Percentiles rank a stretch among this genome's conserved stretches.
Evolutionary conservation across 2,329 filamentous ascomycete genomes (phyloP).

Genomic region (Cercospora beticola): DNA sequence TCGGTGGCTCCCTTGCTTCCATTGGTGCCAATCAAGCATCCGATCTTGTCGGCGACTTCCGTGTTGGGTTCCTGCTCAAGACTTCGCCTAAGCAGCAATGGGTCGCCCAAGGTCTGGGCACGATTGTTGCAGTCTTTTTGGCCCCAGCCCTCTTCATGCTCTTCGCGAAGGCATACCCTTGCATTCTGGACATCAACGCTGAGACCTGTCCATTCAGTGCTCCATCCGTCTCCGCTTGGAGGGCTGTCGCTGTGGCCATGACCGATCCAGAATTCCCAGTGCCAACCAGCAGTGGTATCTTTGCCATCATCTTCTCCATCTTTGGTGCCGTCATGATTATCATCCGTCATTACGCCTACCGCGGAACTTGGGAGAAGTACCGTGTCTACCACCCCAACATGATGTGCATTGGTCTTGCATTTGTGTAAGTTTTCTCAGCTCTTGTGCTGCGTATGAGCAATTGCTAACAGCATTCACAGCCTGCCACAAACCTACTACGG

Average conservation of each 20-base stretch:
- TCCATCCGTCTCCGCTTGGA: conserved; percentile 66
- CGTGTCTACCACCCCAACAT: conserved; percentile 61
- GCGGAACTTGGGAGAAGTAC: conserved; percentile 55
- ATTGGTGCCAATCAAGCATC: conserved; percentile 46
- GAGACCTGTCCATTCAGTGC: conserved; percentile 60
- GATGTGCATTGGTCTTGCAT: conserved; percentile 58
- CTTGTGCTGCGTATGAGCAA: not conserved
- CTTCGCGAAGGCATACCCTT: conserved; percentile 67
- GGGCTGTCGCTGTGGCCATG: conserved; percentile 63
- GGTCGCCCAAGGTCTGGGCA: conserved; percentile 63
- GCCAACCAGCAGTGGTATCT: conserved; percentile 57
- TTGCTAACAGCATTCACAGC: conserved; percentile 28
- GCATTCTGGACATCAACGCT: conserved; percentile 55
- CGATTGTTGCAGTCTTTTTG: conserved; percentile 64
- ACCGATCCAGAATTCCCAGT: conserved; percentile 58
- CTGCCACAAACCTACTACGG: conserved; percentile 24
- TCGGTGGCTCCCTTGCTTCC: conserved; percentile 55
- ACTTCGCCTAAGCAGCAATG: conserved; percentile 66
- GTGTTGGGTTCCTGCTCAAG: conserved; percentile 65
- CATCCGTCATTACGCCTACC: conserved; percentile 56
- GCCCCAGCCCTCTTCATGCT: conserved; percentile 67
- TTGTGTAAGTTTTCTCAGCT: conserved; percentile 41
- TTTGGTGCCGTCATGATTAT: conserved; percentile 55
- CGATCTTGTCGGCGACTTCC: conserved; percentile 62
- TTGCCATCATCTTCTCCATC: conserved; percentile 56